Evolutionary conservation across 2,329 filamentous ascomycete genomes (phyloP), one percentile per base, ranked within the genome.

Genomic region (Calonectria honghensis): DNA sequence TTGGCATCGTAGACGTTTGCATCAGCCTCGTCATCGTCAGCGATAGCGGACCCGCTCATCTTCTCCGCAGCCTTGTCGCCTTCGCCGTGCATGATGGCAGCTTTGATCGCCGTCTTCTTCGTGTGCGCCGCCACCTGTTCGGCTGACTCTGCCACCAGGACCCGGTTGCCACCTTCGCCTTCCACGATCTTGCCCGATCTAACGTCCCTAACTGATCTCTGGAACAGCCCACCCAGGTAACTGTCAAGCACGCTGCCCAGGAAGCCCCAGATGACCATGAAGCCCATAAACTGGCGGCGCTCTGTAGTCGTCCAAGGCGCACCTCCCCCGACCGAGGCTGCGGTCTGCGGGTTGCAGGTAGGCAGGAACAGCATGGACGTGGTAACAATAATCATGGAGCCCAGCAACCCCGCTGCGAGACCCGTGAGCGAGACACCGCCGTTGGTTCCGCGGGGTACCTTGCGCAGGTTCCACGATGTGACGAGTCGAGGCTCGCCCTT

Each of bases 361-460:
- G 95, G 95, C 29, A 96, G 82, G 64, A 96, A 89, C 11, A 94
- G 76, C 59, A 93, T 88, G 3, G 95, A 91, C 0, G 90, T 79
- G 0, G 92, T 91, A 31, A 94, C 88, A 7, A 96, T 92, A 61
- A 96, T 89, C 72, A 94, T 90, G 13, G 95, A 93, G 4, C 96
- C 96, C 0, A 94, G 83, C 27, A 94, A 83, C 0, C 96, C 96
- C 2, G 95, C 95, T 0, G 88, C 86, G 0, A 98, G 87, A 0
- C 97, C 97, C 59, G 91, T 87, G 0, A 92, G 79, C 0, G 95
- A 97, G 11, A 99, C 95, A 20, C 96, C 97, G 39, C 97, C 97
- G 82, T 99, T 99, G 52, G 97, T 98, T 65, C 97, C 97, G 1
- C 91, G 93, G 0, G 97, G 96, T 0, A 98, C 97, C 77, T 91